Evolutionary conservation across 306 rosid genomes (phyloP), one percentile per base, ranked within the genome.

Genomic region (Ceratonia siliqua): DNA sequence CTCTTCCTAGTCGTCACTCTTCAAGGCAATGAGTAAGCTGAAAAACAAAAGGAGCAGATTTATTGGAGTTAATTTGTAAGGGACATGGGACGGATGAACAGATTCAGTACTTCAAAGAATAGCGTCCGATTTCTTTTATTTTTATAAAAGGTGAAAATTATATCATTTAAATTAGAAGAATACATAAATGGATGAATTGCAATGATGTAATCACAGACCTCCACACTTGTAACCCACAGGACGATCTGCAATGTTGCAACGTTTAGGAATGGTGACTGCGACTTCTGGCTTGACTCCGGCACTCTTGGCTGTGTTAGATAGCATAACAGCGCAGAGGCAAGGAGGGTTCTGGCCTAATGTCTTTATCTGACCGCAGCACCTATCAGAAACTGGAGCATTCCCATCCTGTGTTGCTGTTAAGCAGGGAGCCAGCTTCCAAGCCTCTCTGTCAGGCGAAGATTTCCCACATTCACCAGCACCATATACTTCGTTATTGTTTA

Each of bases 231-330:
- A 83, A 36, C 87, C 89, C 30, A 85, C 41, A 0, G 91, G 88
- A 39, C 84, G 85, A 53, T 85, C 80, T 3, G 52, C 22, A 12
- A 89, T 55, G 57, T 83, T 67, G 15, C 89, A 89, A 22, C 88
- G 87, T 78, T 85, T 85, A 0, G 94, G 88, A 61, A 85, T 87
- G 56, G 89, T 89, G 1, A 87, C 38, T 1, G 88, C 88, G 22
- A 85, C 5, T 58, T 87, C 79, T 59, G 88, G 81, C 20, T 85
- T 85, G 12, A 39, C 57, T 11, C 89, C 91, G 15, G 82, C 28
- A 12, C 8, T 72, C 68, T 62, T 43, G 27, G 89, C 91, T 1
- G 87, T 81, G 8, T 77, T 82, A 1, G 87, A 84, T 52, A 84
- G 82, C 84, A 84, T 75, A 24, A 63, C 82, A 9, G 89, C 85